These are phyloP conservation scores for Populus ilicifolia DNA, from an alignment of 345 rosid species.

Conservation along the genomic window DNA sequence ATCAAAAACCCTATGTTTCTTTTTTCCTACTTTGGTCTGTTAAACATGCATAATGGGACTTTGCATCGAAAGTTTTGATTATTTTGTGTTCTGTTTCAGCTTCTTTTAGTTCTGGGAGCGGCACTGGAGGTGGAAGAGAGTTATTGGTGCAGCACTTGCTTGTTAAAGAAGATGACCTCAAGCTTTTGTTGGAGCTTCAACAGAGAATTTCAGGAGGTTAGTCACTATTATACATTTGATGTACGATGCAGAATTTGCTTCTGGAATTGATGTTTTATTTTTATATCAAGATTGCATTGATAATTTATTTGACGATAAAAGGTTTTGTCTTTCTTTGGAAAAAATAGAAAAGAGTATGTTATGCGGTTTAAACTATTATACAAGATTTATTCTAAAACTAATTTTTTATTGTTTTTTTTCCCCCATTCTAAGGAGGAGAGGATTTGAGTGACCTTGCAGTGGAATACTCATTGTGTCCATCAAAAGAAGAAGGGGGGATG, in stretches of 20 bases:
- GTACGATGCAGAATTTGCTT: neutral
- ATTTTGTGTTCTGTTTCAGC: conserved; percentile 28
- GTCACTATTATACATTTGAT: neutral
- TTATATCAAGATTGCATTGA: neutral
- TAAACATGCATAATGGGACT: neutral
- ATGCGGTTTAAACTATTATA: neutral
- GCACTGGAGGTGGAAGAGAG: conserved; percentile 46
- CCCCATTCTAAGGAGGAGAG: conserved; percentile 60
- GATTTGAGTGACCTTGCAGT: conserved; percentile 86
- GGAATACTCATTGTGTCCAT: conserved; percentile 79
- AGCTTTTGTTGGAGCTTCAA: conserved; percentile 58
- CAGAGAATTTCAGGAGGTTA: conserved; percentile 54
- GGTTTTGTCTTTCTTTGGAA: neutral
- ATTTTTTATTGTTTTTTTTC: conserved; percentile 12
- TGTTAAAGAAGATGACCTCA: conserved; percentile 60
- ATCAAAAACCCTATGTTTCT: neutral
- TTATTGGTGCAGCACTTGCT: conserved; percentile 84
- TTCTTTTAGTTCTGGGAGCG: conserved; percentile 48
- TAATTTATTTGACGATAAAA: neutral
- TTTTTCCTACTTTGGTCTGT: neutral
- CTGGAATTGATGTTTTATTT: neutral
- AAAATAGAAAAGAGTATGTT: too few relatives aligned
- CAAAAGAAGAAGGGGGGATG: conserved; percentile 80
- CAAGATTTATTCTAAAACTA: neutral
- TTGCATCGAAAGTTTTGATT: neutral